A percentile compares a stretch with the other conserved stretches of the same genome.
phyloP scores from a whole-genome alignment of 495 filamentous ascomycete genomes.

The Aspergillus avenaceus region DNA sequence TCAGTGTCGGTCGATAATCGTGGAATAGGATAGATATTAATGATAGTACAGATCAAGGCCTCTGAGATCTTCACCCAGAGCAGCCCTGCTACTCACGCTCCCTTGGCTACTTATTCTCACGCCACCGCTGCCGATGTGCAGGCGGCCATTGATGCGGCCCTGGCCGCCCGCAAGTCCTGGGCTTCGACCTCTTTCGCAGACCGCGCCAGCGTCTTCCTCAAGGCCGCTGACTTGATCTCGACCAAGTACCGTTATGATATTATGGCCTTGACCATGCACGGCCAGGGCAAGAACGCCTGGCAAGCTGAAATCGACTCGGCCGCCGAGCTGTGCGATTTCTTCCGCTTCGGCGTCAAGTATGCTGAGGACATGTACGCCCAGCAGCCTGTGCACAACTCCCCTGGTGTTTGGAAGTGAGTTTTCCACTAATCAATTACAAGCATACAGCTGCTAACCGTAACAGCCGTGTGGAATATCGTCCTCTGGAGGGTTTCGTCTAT shows the following conservation, averaged over 20 bases:
- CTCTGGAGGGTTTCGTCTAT: slow-evolving; percentile 84
- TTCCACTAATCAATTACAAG: background rate
- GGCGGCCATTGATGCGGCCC: slow-evolving; percentile 71
- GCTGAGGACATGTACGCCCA: slow-evolving; percentile 83
- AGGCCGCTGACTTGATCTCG: slow-evolving; percentile 83
- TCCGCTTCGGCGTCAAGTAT: slow-evolving; percentile 81
- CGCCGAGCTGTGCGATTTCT: slow-evolving; percentile 86
- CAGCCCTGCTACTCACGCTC: slow-evolving; percentile 73
- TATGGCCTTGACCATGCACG: slow-evolving; percentile 90
- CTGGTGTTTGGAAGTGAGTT: slow-evolving; percentile 72
- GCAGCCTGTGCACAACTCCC: slow-evolving; percentile 72
- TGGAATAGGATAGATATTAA: background rate
- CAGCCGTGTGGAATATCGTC: slow-evolving; percentile 71
- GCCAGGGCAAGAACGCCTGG: slow-evolving; percentile 95
- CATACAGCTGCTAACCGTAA: slow-evolving; percentile 8
- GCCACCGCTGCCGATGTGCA: slow-evolving; percentile 69
- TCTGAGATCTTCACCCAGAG: slow-evolving; percentile 52
- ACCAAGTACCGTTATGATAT: slow-evolving; percentile 90
- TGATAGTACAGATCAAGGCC: slow-evolving; percentile 24
- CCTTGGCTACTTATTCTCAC: slow-evolving; percentile 73
- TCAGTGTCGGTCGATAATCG: slow-evolving; percentile 25
- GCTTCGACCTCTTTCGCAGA: slow-evolving; percentile 79
- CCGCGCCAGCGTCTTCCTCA: slow-evolving; percentile 89
- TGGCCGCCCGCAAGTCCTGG: slow-evolving; percentile 79
- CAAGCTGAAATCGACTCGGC: slow-evolving; percentile 95